phyloP scores from a whole-genome alignment of 2,329 filamentous ascomycete genomes.

The Lachnellula occidentalis region DNA sequence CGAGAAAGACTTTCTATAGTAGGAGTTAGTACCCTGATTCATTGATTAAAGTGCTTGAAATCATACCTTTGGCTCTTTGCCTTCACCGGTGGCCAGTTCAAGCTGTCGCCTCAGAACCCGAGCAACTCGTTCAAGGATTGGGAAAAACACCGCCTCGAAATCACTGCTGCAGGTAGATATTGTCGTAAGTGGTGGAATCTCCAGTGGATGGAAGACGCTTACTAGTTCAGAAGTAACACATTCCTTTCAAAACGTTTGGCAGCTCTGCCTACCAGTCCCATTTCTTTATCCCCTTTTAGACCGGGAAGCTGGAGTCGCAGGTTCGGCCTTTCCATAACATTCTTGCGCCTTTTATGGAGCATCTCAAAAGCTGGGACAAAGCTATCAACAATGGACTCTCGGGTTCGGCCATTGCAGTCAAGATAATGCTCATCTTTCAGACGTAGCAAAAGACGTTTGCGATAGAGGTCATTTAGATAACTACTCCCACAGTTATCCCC shows the following conservation, averaged over 20 bases:
- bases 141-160: conserved; percentile 14
- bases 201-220: background rate
- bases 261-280: background rate
- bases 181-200: background rate
- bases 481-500: conserved; percentile 15
- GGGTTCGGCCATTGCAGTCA: background rate
- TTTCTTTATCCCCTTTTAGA: background rate
- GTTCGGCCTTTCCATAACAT: background rate
- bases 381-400: background rate
- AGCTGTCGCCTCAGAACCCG: conserved; percentile 10
- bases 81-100: conserved; percentile 1
- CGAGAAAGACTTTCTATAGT: conserved; percentile 20
- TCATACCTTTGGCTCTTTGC: conserved; percentile 11
- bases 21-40: background rate
- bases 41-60: background rate
- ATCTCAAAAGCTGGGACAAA: background rate
- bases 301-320: background rate
- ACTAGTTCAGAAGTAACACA: conserved; percentile 10
- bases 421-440: conserved; percentile 2
- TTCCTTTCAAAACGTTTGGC: conserved; percentile 13
- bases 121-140: conserved; percentile 9
- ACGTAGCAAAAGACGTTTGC: background rate
- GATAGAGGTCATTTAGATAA: conserved; percentile 13
- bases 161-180: conserved; percentile 5
- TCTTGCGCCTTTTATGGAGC: background rate